These are phyloP conservation scores for Neurospora sp. DNA, from an alignment of 495 filamentous ascomycete species.

Conservation along the genomic window DNA sequence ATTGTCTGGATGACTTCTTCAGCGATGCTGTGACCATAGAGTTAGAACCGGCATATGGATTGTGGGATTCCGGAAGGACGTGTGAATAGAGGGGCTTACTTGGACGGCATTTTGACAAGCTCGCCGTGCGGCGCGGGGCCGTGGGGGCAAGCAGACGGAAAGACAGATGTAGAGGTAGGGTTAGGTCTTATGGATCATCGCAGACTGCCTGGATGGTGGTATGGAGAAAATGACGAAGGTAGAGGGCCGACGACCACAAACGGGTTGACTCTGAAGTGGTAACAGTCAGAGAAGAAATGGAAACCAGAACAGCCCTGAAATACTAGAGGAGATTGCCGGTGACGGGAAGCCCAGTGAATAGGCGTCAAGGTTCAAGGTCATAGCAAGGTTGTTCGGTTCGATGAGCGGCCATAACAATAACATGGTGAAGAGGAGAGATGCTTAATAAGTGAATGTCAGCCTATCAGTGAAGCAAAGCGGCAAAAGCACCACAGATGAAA, in stretches of 20 bases:
- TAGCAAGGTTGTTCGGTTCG: neutral
- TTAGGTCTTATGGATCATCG: neutral
- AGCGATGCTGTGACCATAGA: neutral
- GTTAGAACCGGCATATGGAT: neutral
- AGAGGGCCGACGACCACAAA: neutral
- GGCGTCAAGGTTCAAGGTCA: neutral
- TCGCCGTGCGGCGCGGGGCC: neutral
- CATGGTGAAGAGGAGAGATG: neutral
- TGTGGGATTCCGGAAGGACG: neutral
- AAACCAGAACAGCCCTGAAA: neutral
- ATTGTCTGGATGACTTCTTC: neutral
- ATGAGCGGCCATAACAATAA: neutral
- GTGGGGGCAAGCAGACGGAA: neutral
- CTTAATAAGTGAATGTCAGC: neutral
- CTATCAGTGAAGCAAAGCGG: neutral
- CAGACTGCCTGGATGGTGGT: neutral
- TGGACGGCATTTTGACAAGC: neutral
- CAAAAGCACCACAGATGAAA: neutral
- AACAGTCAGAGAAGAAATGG: neutral
- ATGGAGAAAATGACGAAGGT: neutral
- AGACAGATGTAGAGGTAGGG: neutral
- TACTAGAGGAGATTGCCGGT: neutral
- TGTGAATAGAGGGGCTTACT: neutral
- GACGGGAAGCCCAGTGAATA: neutral
- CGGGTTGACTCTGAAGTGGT: neutral